phyloP scores from a whole-genome alignment of 1,284 basidiomycete genomes.

The Retiboletus flavoniger region DNA sequence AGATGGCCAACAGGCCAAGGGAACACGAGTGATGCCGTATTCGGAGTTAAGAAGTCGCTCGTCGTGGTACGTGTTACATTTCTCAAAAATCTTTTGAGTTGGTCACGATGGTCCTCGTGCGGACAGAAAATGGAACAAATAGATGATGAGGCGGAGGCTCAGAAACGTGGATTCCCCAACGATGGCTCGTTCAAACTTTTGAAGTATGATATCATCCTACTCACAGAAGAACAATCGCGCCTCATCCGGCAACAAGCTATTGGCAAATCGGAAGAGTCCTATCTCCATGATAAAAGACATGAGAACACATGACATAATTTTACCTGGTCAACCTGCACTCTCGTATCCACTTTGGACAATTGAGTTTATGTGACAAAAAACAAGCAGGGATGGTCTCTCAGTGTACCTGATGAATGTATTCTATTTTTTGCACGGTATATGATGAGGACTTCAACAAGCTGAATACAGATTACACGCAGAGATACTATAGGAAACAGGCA shows the following conservation, averaged over 20 bases:
- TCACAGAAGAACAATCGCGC: conserved; percentile 44
- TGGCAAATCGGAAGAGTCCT: conserved; percentile 2
- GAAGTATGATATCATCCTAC: conserved; percentile 60
- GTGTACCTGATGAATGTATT: background rate
- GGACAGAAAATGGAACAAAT: conserved; percentile 49
- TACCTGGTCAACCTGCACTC: background rate
- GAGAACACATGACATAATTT: background rate
- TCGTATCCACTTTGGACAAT: background rate
- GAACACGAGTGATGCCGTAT: conserved; percentile 70
- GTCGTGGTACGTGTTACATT: conserved; percentile 44
- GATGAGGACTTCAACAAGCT: background rate
- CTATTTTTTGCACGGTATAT: background rate
- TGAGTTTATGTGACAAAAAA: background rate
- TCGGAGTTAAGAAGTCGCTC: conserved; percentile 71
- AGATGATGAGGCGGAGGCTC: conserved; percentile 51
- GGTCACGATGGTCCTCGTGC: background rate
- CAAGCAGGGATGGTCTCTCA: background rate
- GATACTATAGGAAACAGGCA: background rate
- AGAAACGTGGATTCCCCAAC: conserved; percentile 60
- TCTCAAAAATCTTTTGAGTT: background rate
- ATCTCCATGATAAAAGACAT: conserved; percentile 3
- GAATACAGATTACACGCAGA: background rate
- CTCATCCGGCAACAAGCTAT: conserved; percentile 4
- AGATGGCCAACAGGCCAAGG: no score
- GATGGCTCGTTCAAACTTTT: conserved; percentile 61